Percentiles rank a stretch among this genome's conserved stretches.
Evolutionary conservation across 2,329 filamentous ascomycete species (phyloP).

Genomic region (Diaporthe destruens): DNA sequence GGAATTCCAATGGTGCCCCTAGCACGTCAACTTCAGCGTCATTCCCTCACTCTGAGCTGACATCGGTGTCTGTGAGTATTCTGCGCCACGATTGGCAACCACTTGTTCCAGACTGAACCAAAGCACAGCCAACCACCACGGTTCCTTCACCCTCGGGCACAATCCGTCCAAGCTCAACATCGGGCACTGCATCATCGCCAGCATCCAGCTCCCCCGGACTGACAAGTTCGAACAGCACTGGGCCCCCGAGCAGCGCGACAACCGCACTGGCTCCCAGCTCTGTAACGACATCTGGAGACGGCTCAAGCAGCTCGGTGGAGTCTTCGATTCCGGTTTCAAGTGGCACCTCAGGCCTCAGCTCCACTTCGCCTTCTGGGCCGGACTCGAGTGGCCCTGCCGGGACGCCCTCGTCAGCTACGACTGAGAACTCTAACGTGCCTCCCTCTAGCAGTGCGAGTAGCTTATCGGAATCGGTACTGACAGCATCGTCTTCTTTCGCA

Average conservation of each 20-base stretch:
- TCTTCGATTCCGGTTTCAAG: background rate
- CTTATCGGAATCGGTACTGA: constrained; percentile 8
- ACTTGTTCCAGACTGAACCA: background rate
- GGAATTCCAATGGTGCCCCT: background rate
- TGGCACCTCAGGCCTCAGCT: background rate
- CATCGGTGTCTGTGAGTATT: constrained; percentile 28
- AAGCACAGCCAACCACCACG: background rate
- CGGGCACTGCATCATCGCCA: constrained; percentile 5
- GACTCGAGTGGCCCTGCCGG: constrained; percentile 8
- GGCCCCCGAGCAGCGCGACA: background rate
- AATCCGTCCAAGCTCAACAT: background rate
- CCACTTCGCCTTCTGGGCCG: background rate
- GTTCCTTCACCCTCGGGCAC: background rate
- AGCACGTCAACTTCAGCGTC: constrained; percentile 25
- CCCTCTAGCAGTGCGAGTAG: background rate
- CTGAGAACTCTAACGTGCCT: background rate
- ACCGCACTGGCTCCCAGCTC: constrained; percentile 1
- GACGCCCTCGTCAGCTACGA: background rate
- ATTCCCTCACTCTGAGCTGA: background rate
- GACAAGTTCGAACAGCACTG: constrained; percentile 16
- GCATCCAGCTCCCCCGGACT: background rate
- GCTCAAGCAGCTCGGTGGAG: constrained; percentile 15
- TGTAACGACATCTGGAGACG: background rate
- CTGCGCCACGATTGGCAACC: background rate
- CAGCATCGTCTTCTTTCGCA: background rate